Base-by-base conservation (phyloP, 139 green algal genomes). In the Chlorella vulgaris region DNA sequence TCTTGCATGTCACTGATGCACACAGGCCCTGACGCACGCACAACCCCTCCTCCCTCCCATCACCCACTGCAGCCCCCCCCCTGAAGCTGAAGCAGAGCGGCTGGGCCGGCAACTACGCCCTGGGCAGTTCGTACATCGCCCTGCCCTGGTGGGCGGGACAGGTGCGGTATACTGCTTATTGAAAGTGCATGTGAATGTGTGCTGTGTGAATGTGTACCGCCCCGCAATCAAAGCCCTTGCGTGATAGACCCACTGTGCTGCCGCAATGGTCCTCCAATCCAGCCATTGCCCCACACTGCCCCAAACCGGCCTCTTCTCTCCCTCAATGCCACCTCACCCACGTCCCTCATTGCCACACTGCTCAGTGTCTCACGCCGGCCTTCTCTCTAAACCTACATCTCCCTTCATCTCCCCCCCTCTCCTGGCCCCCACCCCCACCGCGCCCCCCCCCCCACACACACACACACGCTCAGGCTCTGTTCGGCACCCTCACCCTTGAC, bases 51-150 rank as follows among this genome's bases (percentile, higher is more conserved):
- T n/a, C n/a, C n/a, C n/a, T n/a, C n/a, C n/a, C n/a, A n/a, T n/a
- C n/a, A n/a, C n/a, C 33, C 5, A 2, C 31, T 53, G 73, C 73
- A 80, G 96, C 96, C 4, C 97, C 97, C 6, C 97, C 96, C 18
- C 89, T 99, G 55, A 99, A 99, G 93, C 93, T 99, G 1, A 99
- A 99, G 90, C 92, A 97, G 87, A 93, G 88, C 61, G 96, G 95
- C 39, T 99, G 96, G 95, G 87, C 88, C 28, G 96, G 96, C 70
- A 98, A 97, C 90, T 99, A 98, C 80, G 96, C 96, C 1, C 88
- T 99, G 55, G 96, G 96, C 26, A 94, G 91, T 35, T 97, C 91
- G 26, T 99, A 99, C 93, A 99, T 99, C 73, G 93, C 95, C 1
- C 93, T 99, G 69, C 95, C 96, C 36, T 99, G 96, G 96, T 97